Conservation (phyloP, 2,329 filamentous ascomycete genomes). For the Paracorniculantispora psalliotae region DNA sequence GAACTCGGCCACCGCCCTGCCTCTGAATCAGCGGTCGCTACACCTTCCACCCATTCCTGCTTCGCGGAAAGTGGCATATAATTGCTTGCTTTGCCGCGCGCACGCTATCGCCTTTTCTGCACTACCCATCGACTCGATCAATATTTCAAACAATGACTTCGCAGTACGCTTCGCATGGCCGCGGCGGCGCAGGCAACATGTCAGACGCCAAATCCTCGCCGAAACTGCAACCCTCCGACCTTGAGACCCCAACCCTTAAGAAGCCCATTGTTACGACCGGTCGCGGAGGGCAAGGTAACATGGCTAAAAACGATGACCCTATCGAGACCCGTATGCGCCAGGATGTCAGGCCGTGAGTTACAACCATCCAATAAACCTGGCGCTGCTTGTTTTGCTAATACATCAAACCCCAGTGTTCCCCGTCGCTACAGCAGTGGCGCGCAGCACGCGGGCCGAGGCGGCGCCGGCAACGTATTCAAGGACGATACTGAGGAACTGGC, state of each 20-base stretch:
- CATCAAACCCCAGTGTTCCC: conserved; percentile 36
- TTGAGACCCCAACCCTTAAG: conserved; percentile 80
- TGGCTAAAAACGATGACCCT: conserved; percentile 69
- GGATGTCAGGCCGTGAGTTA: conserved; percentile 68
- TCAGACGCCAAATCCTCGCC: conserved; percentile 44
- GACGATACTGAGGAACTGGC: conserved; percentile 30
- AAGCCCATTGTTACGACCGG: conserved; percentile 81
- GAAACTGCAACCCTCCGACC: conserved; percentile 55
- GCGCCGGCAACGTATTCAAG: conserved; percentile 65
- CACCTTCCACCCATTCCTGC: neutral
- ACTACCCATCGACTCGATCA: neutral
- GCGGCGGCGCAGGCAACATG: conserved; percentile 76
- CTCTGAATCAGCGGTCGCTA: neutral
- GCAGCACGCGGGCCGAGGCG: conserved; percentile 67
- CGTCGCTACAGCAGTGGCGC: conserved; percentile 54
- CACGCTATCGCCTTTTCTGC: neutral
- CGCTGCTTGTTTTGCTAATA: conserved; percentile 13
- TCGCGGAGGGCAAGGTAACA: conserved; percentile 83
- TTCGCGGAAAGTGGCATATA: neutral
- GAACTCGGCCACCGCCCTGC: neutral
- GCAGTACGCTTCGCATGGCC: conserved; percentile 59
- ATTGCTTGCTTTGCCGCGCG: neutral
- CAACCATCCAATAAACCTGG: conserved; percentile 20
- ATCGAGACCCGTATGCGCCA: conserved; percentile 72
- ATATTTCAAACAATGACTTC: conserved; percentile 31